phyloP scores from a whole-genome alignment of 345 rosid genomes.

The Camelina neglecta region DNA sequence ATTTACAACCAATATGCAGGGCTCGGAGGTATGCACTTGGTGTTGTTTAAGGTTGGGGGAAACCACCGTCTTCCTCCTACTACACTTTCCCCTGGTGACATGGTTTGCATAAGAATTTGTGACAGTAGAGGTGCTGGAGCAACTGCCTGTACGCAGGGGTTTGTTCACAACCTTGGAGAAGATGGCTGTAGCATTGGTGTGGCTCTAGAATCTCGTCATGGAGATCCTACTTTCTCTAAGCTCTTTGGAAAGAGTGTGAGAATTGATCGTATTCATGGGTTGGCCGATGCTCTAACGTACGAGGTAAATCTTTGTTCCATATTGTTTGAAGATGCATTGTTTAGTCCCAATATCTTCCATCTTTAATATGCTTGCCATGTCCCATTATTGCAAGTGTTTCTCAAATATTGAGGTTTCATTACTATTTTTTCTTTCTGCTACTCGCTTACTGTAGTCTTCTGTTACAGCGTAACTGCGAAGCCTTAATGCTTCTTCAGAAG shows the following conservation, averaged over 20 bases:
- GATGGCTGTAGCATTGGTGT: slow-evolving; percentile 96
- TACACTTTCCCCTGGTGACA: slow-evolving; percentile 94
- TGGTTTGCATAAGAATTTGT: slow-evolving; percentile 91
- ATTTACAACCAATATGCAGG: slow-evolving; percentile 53
- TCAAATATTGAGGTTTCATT: slow-evolving; percentile 19
- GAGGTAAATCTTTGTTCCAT: slow-evolving; percentile 58
- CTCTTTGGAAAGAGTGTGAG: slow-evolving; percentile 88
- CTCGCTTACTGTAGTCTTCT: slow-evolving; percentile 30
- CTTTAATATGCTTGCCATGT: background rate
- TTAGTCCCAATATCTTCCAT: background rate
- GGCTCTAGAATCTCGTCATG: slow-evolving; percentile 94
- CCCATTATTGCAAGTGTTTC: slow-evolving; percentile 9
- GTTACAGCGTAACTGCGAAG: slow-evolving; percentile 95
- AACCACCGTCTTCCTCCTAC: slow-evolving; percentile 92
- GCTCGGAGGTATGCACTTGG: slow-evolving; percentile 94
- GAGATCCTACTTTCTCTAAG: slow-evolving; percentile 96
- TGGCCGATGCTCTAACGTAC: slow-evolving; percentile 92
- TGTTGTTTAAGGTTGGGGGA: slow-evolving; percentile 80
- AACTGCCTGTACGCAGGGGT: slow-evolving; percentile 86
- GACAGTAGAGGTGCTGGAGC: slow-evolving; percentile 92
- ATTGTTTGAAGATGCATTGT: background rate
- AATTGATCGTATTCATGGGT: slow-evolving; percentile 88
- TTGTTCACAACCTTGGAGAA: slow-evolving; percentile 89
- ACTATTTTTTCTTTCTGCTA: background rate
- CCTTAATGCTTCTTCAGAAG: slow-evolving; percentile 93